A percentile compares a stretch with the other conserved stretches of the same genome.
Conservation (phyloP, 148 eudicot species). For the Salicornia ramosissima region DNA sequence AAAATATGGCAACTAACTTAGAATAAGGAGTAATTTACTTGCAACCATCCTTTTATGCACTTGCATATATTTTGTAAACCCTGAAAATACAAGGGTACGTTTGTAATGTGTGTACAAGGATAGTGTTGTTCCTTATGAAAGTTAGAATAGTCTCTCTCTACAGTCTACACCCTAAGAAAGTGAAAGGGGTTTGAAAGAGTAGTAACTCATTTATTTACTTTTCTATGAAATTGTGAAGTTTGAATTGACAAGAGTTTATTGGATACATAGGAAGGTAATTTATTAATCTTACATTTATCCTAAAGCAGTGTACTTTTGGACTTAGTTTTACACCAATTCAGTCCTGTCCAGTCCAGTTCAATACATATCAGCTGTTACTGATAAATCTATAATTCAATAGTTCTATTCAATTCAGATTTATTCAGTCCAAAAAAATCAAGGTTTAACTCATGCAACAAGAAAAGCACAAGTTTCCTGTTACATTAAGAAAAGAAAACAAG, state of each 20-base stretch:
- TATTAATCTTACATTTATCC: too few species aligned
- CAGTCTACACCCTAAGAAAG: background rate
- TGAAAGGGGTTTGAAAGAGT: background rate
- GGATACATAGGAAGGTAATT: background rate
- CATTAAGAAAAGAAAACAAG: background rate
- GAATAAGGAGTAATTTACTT: too few species aligned
- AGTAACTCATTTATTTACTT: background rate
- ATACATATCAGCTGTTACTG: too few species aligned
- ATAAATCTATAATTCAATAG: too few species aligned
- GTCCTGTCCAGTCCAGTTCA: too few species aligned
- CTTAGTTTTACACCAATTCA: too few species aligned
- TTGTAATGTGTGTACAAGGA: background rate
- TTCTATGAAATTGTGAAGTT: background rate
- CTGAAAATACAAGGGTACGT: too few species aligned
- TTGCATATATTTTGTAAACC: too few species aligned
- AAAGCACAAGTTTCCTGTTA: slow-evolving; percentile 13
- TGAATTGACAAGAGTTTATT: background rate
- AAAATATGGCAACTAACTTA: too few species aligned
- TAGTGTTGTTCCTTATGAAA: background rate
- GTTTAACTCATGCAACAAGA: background rate
- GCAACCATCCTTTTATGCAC: too few species aligned
- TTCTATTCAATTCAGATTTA: too few species aligned
- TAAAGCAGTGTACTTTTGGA: too few species aligned
- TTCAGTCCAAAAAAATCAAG: background rate
- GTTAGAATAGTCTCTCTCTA: background rate